Percentiles rank a stretch among this genome's conserved stretches.
phyloP scores from a whole-genome alignment of 1,139 yeast species.

The Debaryomyces coudertii region DNA sequence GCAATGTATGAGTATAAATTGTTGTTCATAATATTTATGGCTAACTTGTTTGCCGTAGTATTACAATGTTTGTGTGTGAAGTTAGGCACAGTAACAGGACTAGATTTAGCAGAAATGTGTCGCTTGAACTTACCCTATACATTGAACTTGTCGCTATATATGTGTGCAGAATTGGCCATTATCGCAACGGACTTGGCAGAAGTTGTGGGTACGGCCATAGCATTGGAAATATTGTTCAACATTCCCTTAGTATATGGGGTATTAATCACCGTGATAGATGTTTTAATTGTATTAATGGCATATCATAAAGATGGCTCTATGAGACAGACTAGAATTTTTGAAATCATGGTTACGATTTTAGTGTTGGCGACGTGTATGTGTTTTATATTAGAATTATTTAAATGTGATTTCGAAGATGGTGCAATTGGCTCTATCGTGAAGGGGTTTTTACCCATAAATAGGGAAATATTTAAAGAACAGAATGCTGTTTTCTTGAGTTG shows the following conservation, averaged over 20 bases:
- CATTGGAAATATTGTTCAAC: conserved; percentile 67
- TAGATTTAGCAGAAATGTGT: conserved; percentile 78
- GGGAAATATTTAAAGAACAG: conserved; percentile 52
- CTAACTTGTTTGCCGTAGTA: conserved; percentile 72
- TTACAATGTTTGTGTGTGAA: conserved; percentile 74
- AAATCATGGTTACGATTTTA: conserved; percentile 61
- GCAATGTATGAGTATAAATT: conserved; percentile 70
- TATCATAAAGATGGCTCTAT: conserved; percentile 73
- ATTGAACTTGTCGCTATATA: conserved; percentile 59
- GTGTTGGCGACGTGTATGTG: conserved; percentile 70
- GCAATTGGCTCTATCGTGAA: conserved; percentile 41
- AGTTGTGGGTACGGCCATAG: conserved; percentile 80
- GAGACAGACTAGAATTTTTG: conserved; percentile 68
- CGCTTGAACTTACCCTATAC: conserved; percentile 61
- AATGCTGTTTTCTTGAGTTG: conserved; percentile 68
- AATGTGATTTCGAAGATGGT: conserved; percentile 47
- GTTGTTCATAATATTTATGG: conserved; percentile 61
- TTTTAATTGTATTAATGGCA: conserved; percentile 65
- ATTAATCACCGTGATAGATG: conserved; percentile 71
- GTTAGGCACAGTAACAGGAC: conserved; percentile 76
- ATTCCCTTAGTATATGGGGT: conserved; percentile 72
- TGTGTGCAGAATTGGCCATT: conserved; percentile 72
- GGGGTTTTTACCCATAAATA: conserved; percentile 62
- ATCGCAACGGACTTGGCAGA: conserved; percentile 84
- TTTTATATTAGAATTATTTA: conserved; percentile 62